Percentiles rank a stretch among this genome's conserved stretches.
Evolutionary conservation across 2,329 filamentous ascomycete genomes (phyloP).

Genomic region (Pestalotiopsis sp.): DNA sequence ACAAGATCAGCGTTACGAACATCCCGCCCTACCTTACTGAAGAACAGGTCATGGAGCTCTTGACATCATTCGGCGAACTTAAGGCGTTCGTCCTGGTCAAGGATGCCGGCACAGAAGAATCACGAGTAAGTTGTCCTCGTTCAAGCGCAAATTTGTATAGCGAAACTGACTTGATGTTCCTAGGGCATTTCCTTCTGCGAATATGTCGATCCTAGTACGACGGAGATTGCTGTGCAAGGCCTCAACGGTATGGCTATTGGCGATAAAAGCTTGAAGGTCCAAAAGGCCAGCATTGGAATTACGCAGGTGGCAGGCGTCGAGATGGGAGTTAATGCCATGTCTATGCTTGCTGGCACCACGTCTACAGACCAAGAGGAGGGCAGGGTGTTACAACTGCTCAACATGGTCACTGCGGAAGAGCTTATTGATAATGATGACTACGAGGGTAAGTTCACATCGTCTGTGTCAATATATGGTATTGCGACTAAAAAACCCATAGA

Average conservation of each 20-base stretch:
- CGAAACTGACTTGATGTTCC: neutral
- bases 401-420: conserved; percentile 98
- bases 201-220: conserved; percentile 77
- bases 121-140: conserved; percentile 62
- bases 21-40: conserved; percentile 87
- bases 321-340: conserved; percentile 97
- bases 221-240: conserved; percentile 85
- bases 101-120: conserved; percentile 82
- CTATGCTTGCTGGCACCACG: conserved; percentile 90
- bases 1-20: conserved; percentile 93
- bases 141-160: neutral
- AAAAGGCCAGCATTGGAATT: conserved; percentile 87
- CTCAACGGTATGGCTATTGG: conserved; percentile 93
- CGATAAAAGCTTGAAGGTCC: conserved; percentile 81
- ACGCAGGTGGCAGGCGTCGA: conserved; percentile 92
- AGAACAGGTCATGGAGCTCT: conserved; percentile 87
- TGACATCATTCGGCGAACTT: conserved; percentile 88
- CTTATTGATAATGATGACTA: conserved; percentile 94
- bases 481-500: conserved; percentile 60
- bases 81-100: conserved; percentile 92
- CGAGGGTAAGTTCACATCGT: conserved; percentile 64
- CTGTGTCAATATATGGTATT: conserved; percentile 8
- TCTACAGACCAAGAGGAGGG: conserved; percentile 78
- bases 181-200: conserved; percentile 97
- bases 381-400: conserved; percentile 87